Evolutionary conservation across 352 stramenopile species (phyloP), one percentile per base, ranked within the genome.

Genomic region (Pythium scleroteichum): DNA sequence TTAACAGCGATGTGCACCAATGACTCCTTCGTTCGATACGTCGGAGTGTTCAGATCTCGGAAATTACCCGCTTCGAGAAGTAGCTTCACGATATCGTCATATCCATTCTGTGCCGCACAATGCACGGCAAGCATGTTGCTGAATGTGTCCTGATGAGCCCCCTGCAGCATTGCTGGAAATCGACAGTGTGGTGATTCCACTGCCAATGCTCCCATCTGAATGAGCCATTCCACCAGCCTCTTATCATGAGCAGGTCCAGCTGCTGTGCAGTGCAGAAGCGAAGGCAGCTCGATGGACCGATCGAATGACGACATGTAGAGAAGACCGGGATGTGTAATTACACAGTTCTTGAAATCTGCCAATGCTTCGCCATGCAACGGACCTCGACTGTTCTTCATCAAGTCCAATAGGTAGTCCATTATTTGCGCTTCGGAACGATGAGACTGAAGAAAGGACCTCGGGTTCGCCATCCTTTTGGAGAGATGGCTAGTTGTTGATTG

Each of bases 1-100:
- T 69, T 65, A 1, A 70, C 69, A 29, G 66, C 59, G 22, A 77
- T 53, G 17, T 72, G 62, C 4, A 57, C 59, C 35, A 77, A 55
- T 9, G 62, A 64, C 42, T 77, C 66, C 8, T 70, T 69, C 33
- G 58, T 68, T 39, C 68, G 40, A 24, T 56, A 72, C 38, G 62
- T 74, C 3, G 26, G 22, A 1, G 59, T 72, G 33, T 77, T 74
- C 22, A 77, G n/a, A n/a, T 75, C 67, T 3, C 64, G 12, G 16
- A 65, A 27, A 35, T 61, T 67, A 22, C 75, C 56, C 14, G 64
- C 64, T 26, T 72, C 64, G 5, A 76, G 57, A 41, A 76, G 27
- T 26, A 72, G 52, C n/a, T 35, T 46, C 0, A 64, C 56, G 4
- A 75, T 75, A 23, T 70, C 55, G 6, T 35, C 47, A 19, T 65